Percentiles rank a stretch among this genome's conserved stretches.
Evolutionary conservation across 208 protist species (phyloP).

Genomic region (Trypanosoma platydactyli): DNA sequence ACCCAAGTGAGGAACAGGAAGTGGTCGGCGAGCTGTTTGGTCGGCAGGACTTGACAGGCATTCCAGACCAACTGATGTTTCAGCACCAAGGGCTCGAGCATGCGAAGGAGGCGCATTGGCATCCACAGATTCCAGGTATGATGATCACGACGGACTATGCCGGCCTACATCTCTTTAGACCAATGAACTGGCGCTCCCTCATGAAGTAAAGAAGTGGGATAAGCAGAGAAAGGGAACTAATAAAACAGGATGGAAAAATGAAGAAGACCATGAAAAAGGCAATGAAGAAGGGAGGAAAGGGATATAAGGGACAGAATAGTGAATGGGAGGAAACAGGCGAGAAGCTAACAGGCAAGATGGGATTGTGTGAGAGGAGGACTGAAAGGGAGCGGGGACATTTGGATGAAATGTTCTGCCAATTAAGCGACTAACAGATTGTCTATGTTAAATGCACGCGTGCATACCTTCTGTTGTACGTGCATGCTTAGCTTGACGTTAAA

Average conservation of each 20-base stretch:
- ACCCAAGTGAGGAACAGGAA: slow-evolving; percentile 91
- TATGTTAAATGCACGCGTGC: neutral
- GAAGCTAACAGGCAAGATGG: too few species aligned
- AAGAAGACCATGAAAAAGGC: slow-evolving; percentile 3
- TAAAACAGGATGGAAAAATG: neutral
- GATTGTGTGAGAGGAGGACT: neutral
- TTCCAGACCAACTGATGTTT: slow-evolving; percentile 97
- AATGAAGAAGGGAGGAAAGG: slow-evolving; percentile 5
- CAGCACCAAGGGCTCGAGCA: slow-evolving; percentile 96
- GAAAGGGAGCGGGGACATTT: too few species aligned
- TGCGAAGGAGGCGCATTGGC: slow-evolving; percentile 98
- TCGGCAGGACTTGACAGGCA: slow-evolving; percentile 70
- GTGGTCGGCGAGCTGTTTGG: slow-evolving; percentile 81
- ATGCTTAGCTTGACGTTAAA: too few species aligned
- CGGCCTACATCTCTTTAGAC: slow-evolving; percentile 97
- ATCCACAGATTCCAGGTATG: slow-evolving; percentile 95
- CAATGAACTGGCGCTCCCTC: slow-evolving; percentile 93
- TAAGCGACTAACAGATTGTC: slow-evolving; percentile 1
- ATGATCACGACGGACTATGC: slow-evolving; percentile 95
- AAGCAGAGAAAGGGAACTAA: slow-evolving; percentile 2
- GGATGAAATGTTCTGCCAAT: neutral
- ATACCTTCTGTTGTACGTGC: too few species aligned
- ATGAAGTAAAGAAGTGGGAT: slow-evolving; percentile 59
- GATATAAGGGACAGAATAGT: neutral
- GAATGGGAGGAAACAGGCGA: neutral